phyloP scores from a whole-genome alignment of 2,329 filamentous ascomycete species.

The Apiospora aurea region DNA sequence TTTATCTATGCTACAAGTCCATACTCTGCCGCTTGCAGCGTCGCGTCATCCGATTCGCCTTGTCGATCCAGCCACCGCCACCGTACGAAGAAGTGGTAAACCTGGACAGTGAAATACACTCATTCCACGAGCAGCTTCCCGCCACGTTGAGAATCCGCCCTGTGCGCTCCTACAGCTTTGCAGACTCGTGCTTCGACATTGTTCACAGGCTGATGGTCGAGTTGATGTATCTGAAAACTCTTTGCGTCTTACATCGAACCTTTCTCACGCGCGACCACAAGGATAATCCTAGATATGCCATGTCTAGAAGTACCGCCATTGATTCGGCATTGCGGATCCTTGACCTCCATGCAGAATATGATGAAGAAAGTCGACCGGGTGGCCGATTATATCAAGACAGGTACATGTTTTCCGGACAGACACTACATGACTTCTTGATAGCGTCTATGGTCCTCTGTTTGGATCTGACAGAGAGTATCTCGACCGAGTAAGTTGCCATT shows the following conservation, averaged over 20 bases:
- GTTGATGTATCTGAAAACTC: conserved; percentile 55
- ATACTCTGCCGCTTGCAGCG: conserved; percentile 51
- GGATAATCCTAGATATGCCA: conserved; percentile 45
- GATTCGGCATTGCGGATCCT: conserved; percentile 53
- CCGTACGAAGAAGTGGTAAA: conserved; percentile 48
- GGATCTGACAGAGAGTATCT: conserved; percentile 50
- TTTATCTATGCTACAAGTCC: conserved; percentile 53
- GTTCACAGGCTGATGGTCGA: conserved; percentile 58
- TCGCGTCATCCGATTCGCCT: conserved; percentile 50
- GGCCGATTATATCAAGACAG: conserved; percentile 60
- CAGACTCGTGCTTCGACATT: conserved; percentile 52
- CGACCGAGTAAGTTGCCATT: conserved; percentile 44
- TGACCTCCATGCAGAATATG: conserved; percentile 55
- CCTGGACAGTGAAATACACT: conserved; percentile 50
- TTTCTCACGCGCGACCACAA: conserved; percentile 51
- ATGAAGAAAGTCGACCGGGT: conserved; percentile 53
- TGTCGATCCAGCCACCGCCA: conserved; percentile 44
- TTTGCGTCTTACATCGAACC: conserved; percentile 58
- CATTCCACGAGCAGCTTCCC: conserved; percentile 48
- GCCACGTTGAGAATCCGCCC: conserved; percentile 49
- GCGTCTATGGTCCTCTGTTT: conserved; percentile 67
- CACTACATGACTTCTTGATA: conserved; percentile 63
- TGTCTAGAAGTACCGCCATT: conserved; percentile 51
- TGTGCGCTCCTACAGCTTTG: conserved; percentile 51
- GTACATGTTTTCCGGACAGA: conserved; percentile 61